phyloP scores from a whole-genome alignment of 345 rosid genomes.

The Heritiera littoralis region DNA sequence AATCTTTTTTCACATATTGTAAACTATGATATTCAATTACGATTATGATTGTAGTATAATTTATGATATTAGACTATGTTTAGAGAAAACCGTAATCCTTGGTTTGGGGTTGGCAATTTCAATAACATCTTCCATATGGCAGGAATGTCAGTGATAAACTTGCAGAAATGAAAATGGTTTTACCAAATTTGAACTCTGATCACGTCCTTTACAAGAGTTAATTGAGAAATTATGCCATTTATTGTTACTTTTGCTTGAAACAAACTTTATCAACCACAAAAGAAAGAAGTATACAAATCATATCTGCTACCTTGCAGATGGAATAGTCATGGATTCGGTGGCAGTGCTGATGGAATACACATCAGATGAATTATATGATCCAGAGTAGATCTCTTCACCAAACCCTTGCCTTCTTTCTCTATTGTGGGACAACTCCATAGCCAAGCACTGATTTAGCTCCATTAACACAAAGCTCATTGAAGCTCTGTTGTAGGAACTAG shows the following conservation, averaged over 20 bases:
- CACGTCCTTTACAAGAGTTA: not conserved
- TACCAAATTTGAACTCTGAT: not conserved
- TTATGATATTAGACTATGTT: no score
- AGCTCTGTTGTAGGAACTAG: constrained; percentile 34
- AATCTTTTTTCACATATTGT: no score
- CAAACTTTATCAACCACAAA: no score
- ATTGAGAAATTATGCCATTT: not conserved
- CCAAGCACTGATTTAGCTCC: constrained; percentile 20
- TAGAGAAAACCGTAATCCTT: no score
- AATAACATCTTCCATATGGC: not conserved
- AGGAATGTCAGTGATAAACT: not conserved
- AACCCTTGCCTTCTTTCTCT: constrained; percentile 3
- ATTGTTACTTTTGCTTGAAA: no score
- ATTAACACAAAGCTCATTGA: constrained; percentile 32
- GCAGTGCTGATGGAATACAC: not conserved
- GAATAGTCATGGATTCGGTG: not conserved
- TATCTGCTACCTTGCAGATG: not conserved
- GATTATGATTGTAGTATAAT: no score
- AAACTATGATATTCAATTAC: no score
- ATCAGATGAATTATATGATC: not conserved
- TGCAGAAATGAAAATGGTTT: not conserved
- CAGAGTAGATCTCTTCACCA: not conserved
- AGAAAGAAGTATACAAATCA: not conserved
- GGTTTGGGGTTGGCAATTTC: not conserved
- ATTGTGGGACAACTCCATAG: constrained; percentile 10